Conservation (phyloP, 1,284 basidiomycete genomes). For the Cutaneotrichosporon daszewskae region DNA sequence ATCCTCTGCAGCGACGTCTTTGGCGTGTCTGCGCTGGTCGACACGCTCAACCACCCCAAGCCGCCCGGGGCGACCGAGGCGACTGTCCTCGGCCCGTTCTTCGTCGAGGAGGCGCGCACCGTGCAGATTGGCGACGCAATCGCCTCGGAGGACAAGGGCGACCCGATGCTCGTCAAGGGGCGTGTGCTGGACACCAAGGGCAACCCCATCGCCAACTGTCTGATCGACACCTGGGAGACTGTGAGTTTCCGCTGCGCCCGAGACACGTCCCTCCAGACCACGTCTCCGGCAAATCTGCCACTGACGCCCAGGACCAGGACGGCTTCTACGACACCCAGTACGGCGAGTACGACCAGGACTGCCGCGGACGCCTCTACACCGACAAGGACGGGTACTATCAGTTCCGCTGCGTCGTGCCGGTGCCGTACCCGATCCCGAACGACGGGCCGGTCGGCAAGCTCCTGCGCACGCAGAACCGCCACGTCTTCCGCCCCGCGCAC, state of each 20-base stretch:
- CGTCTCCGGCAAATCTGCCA: no score
- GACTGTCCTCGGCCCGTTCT: conserved; percentile 78
- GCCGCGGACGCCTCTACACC: conserved; percentile 63
- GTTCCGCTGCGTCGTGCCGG: conserved; percentile 71
- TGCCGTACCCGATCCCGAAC: conserved; percentile 71
- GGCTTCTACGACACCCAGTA: conserved; percentile 64
- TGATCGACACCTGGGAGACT: conserved; percentile 84
- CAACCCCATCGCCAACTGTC: conserved; percentile 59
- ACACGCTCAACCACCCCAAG: conserved; percentile 66
- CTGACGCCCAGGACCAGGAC: conserved; percentile 48
- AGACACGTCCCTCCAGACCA: no score
- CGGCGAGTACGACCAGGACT: conserved; percentile 58
- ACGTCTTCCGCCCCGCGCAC: conserved; percentile 72
- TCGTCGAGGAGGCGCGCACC: conserved; percentile 63
- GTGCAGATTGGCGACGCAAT: conserved; percentile 60
- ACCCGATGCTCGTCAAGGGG: conserved; percentile 74
- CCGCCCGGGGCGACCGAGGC: conserved; percentile 60
- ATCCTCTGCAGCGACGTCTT: conserved; percentile 74
- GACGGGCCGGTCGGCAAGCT: conserved; percentile 72
- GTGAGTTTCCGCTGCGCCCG: no score
- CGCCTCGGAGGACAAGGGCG: conserved; percentile 73
- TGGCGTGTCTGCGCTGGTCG: conserved; percentile 71
- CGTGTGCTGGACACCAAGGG: conserved; percentile 61
- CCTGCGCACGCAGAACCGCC: conserved; percentile 58
- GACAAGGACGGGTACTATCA: conserved; percentile 62